phyloP scores from a whole-genome alignment of 2,329 filamentous ascomycete species.

The Capronia epimyces region DNA sequence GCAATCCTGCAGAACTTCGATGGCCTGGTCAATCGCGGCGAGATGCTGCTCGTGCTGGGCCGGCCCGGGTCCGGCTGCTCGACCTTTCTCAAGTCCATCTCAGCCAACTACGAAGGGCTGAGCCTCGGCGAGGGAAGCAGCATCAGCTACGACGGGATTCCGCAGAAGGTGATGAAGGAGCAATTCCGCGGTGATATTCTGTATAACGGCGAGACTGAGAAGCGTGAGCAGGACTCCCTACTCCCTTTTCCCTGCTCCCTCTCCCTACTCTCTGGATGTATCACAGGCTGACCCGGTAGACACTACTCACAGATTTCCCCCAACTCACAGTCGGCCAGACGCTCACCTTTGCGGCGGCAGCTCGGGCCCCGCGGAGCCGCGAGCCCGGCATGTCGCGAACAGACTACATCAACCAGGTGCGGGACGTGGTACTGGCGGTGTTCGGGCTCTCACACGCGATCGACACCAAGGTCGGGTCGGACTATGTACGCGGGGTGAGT shows the following conservation, averaged over 20 bases:
- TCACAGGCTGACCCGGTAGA: background rate
- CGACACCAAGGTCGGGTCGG: slow-evolving; percentile 63
- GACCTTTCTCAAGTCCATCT: slow-evolving; percentile 76
- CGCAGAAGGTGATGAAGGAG: slow-evolving; percentile 48
- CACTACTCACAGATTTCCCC: slow-evolving; percentile 38
- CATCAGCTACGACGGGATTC: slow-evolving; percentile 67
- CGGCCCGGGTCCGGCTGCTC: slow-evolving; percentile 63
- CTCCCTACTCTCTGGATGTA: background rate
- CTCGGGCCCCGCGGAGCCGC: background rate
- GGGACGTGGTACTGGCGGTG: slow-evolving; percentile 75
- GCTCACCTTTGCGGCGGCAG: slow-evolving; percentile 48
- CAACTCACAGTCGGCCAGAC: slow-evolving; percentile 49
- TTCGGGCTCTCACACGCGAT: slow-evolving; percentile 88
- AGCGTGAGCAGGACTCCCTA: no score
- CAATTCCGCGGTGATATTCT: slow-evolving; percentile 49
- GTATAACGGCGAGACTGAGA: slow-evolving; percentile 50
- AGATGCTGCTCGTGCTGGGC: slow-evolving; percentile 63
- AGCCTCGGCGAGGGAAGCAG: slow-evolving; percentile 63
- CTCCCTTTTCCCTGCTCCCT: no score
- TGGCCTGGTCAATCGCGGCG: slow-evolving; percentile 45
- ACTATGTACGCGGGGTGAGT: slow-evolving; percentile 60
- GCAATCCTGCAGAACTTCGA: slow-evolving; percentile 48
- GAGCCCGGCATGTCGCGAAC: slow-evolving; percentile 62
- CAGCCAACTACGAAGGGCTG: slow-evolving; percentile 76
- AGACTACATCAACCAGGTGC: slow-evolving; percentile 69